A percentile compares a stretch with the other conserved stretches of the same genome.
phyloP scores from a whole-genome alignment of 441 rosid genomes.

The Aquilaria agallochum region DNA sequence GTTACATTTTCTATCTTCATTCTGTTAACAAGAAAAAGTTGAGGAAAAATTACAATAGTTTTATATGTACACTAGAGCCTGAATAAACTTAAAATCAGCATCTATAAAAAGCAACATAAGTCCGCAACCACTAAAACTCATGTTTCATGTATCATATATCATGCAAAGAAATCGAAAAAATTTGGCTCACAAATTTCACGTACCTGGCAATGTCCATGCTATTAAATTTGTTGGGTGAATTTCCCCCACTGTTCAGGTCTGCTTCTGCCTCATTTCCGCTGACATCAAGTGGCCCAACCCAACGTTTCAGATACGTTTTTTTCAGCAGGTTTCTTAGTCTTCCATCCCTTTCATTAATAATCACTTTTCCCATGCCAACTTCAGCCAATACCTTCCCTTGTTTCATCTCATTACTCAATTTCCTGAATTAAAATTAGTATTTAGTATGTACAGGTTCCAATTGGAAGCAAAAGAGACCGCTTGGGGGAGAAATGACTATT shows the following conservation, averaged over 20 bases:
- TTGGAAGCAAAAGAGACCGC: too few relatives aligned
- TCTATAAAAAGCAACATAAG: background rate
- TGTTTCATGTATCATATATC: background rate
- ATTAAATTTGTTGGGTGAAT: constrained; percentile 26
- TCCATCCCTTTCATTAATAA: constrained; percentile 56
- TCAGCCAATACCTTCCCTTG: constrained; percentile 32
- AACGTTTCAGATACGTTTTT: constrained; percentile 75
- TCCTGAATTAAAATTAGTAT: constrained; percentile 36
- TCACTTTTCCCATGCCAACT: constrained; percentile 27
- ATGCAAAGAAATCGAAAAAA: constrained; percentile 1
- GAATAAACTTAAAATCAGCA: background rate
- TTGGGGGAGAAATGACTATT: too few relatives aligned
- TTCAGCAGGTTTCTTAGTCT: constrained; percentile 73
- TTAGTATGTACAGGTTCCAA: too few relatives aligned
- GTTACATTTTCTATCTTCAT: constrained; percentile 91
- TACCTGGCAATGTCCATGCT: constrained; percentile 79
- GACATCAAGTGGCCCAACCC: constrained; percentile 52
- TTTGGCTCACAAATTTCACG: constrained; percentile 10
- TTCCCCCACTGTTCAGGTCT: constrained; percentile 35
- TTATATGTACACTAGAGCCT: background rate
- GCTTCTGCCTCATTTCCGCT: constrained; percentile 51
- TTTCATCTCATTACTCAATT: constrained; percentile 33
- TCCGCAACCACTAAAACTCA: constrained; percentile 1
- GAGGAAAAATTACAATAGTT: constrained; percentile 4
- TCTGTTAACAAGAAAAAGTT: constrained; percentile 29